These are phyloP conservation scores for Zopfochytrium polystomum DNA, from an alignment of 371 early-diverging fungal species.

Conservation along the genomic window DNA sequence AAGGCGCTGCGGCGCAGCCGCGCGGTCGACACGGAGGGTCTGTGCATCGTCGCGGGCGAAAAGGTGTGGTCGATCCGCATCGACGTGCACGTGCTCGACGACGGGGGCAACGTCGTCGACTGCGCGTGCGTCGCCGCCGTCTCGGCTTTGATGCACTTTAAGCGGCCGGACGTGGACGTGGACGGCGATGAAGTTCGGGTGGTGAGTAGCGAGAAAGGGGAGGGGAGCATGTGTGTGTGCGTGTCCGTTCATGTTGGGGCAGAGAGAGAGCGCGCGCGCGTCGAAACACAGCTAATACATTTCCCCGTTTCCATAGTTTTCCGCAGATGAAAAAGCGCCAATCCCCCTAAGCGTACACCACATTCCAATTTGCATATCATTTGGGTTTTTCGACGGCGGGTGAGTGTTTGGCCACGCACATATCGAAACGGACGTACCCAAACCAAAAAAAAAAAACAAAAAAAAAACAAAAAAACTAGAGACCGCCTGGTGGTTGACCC, in stretches of 20 bases:
- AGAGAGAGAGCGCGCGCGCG: too few species aligned
- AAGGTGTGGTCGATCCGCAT: conserved; percentile 89
- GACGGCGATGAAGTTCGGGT: conserved; percentile 85
- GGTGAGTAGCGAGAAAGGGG: conserved; percentile 52
- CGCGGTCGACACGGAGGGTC: conserved; percentile 91
- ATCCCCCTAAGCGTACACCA: conserved; percentile 92
- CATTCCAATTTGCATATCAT: conserved; percentile 87
- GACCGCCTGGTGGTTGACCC: conserved; percentile 83
- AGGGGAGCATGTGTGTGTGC: background rate
- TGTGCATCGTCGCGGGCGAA: conserved; percentile 94
- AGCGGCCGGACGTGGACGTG: conserved; percentile 90
- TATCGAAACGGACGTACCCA: background rate
- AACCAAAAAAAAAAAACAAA: background rate
- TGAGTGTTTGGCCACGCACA: conserved; percentile 36
- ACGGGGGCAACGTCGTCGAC: conserved; percentile 90
- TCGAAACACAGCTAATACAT: conserved; percentile 3
- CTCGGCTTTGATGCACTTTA: conserved; percentile 84
- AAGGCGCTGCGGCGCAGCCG: conserved; percentile 78
- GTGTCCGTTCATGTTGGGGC: background rate
- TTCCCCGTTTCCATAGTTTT: background rate
- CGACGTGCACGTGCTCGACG: conserved; percentile 86
- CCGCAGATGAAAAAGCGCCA: conserved; percentile 75
- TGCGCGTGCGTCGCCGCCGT: conserved; percentile 89
- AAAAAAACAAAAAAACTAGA: conserved; percentile 35
- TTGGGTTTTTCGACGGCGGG: conserved; percentile 86